These are phyloP conservation scores for Quercus cerris DNA, from an alignment of 306 rosid species.

Conservation along the genomic window DNA sequence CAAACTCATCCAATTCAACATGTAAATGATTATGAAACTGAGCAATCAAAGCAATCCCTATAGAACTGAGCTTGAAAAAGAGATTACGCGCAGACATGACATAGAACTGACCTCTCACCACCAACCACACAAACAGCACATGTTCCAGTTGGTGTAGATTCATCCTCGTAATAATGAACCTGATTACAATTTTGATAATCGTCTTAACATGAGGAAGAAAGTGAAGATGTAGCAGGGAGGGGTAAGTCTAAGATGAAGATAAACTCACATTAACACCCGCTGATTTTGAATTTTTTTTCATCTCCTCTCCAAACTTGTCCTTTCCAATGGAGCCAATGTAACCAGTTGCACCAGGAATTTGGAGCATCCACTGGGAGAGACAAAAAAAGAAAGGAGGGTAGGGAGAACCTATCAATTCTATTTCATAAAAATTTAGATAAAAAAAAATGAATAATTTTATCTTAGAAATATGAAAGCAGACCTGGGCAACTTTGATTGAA, in stretches of 20 bases:
- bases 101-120: conserved; percentile 70
- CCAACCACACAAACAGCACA: conserved; percentile 95
- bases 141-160: conserved; percentile 84
- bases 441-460: not conserved
- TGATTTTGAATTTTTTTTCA: conserved; percentile 60
- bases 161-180: conserved; percentile 90
- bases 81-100: not conserved
- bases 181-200: conserved; percentile 19
- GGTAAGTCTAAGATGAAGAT: conserved; percentile 10
- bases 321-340: conserved; percentile 93
- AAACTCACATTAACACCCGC: conserved; percentile 84
- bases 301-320: conserved; percentile 89
- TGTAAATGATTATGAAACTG: not conserved
- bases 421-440: not conserved
- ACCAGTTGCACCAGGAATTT: conserved; percentile 82
- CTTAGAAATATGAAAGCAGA: conserved; percentile 18
- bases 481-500: conserved; percentile 93
- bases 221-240: not conserved
- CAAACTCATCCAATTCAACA: not conserved
- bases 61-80: not conserved
- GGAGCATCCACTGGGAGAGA: conserved; percentile 75
- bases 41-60: not conserved
- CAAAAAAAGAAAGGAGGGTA: conserved; percentile 3
- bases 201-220: not conserved
- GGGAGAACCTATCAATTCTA: not conserved